phyloP scores from a whole-genome alignment of 202 grass and related monocot genomes.

The Schoenoplectus tabernaemontani region DNA sequence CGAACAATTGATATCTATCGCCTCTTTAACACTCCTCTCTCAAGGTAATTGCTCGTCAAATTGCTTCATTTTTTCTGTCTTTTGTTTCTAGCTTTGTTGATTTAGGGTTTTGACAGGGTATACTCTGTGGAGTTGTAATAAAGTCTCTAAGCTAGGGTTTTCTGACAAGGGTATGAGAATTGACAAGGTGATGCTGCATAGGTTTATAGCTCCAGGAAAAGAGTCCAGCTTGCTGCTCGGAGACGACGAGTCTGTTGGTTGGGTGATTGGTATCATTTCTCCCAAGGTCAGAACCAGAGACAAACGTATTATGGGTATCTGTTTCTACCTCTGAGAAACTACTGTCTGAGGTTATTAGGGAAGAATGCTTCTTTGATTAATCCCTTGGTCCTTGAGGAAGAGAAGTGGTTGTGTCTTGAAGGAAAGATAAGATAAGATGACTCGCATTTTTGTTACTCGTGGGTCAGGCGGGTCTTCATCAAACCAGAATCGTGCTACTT shows the following conservation, averaged over 20 bases:
- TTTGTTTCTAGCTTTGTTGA: conserved; percentile 25
- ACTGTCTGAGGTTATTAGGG: background rate
- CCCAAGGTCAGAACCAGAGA: conserved; percentile 66
- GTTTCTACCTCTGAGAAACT: conserved; percentile 6
- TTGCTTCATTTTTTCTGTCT: conserved; percentile 20
- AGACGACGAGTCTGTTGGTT: conserved; percentile 34
- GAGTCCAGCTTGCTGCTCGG: conserved; percentile 45
- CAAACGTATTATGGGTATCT: conserved; percentile 37
- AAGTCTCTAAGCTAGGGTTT: conserved; percentile 43
- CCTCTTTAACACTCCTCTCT: conserved; percentile 6
- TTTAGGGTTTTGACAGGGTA: conserved; percentile 39
- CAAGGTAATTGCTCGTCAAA: conserved; percentile 17
- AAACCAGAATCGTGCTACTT: conserved; percentile 40
- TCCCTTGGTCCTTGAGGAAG: background rate
- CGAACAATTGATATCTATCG: conserved; percentile 5
- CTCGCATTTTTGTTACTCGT: conserved; percentile 88
- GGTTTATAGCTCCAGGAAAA: conserved; percentile 47
- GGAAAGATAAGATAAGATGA: conserved; percentile 68
- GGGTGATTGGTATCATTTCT: conserved; percentile 36
- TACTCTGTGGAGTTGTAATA: conserved; percentile 32
- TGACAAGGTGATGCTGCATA: conserved; percentile 62
- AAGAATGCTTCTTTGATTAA: conserved; percentile 21
- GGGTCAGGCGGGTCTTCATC: conserved; percentile 70
- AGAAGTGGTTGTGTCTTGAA: conserved; percentile 26
- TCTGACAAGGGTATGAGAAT: conserved; percentile 55